Base-by-base conservation (phyloP, 306 rosid species). In the Delonix regia region DNA sequence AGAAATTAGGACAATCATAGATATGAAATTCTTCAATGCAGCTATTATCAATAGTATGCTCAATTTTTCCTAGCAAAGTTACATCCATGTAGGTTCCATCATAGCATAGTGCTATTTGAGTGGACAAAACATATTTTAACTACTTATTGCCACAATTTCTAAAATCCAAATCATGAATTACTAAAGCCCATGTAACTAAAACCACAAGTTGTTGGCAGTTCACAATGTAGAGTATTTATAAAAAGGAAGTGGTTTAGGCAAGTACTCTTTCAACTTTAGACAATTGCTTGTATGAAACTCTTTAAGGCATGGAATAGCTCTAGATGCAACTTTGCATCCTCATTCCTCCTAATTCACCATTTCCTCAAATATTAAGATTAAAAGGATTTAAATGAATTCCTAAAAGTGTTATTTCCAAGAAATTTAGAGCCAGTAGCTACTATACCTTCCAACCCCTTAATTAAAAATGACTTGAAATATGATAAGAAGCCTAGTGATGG, bases 281-380 rank as follows among this genome's bases (percentile, higher is more conserved):
- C 80, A 64, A 14, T 24, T 12, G 7, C 0, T 36, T 22, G 65
- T 64, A 24, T 0, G 3, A 5, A 77, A 67, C 67, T 9, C 41
- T 14, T 14, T 7, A 38, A 66, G 81, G 28, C 39, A 11, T 24
- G 75, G 44, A 53, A 77, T 67, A n/a, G 66, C 74, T 24, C 30
- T 41, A 10, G 38, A 70, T 10, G 4, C 42, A 48, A 10, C n/a
- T 49, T 19, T 9, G 19, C 71, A 66, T 9, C 53, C 80, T 75
- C 75, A 77, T 55, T 53, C 19, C 24, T 53, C 34, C 81, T 69
- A 77, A 7, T 14, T 45, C 27, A 3, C 19, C 81, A 77, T 67
- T 1, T 53, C 7, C 22, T 41, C 19, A 7, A 77, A 65, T 14
- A 9, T 66, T 49, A 77, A 16, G 45, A 9, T 3, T 69, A 30